Conservation (phyloP, 73 alveolate genomes). For the Blepharisma japonicum region DNA sequence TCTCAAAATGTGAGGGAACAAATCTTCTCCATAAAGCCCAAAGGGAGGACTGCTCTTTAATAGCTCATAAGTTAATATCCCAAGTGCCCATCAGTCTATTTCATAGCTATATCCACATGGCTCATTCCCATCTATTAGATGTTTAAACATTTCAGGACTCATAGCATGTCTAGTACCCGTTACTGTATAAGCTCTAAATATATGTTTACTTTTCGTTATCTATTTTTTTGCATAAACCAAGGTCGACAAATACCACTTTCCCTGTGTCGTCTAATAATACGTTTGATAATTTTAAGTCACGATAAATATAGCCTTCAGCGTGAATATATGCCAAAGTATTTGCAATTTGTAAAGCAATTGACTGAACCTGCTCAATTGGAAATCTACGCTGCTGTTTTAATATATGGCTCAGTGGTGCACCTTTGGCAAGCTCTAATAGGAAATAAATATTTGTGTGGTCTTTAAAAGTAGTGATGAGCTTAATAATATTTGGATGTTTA, state of each 20-base stretch:
- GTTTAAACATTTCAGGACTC: slow-evolving; percentile 67
- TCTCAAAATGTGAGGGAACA: not conserved
- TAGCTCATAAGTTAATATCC: slow-evolving; percentile 57
- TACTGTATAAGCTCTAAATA: slow-evolving; percentile 14
- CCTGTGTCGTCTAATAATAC: slow-evolving; percentile 9
- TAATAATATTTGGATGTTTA: slow-evolving; percentile 46
- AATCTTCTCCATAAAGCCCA: slow-evolving; percentile 24
- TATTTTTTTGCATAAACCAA: slow-evolving; percentile 21
- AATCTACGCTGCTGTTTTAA: slow-evolving; percentile 10
- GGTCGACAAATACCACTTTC: not conserved
- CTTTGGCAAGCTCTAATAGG: slow-evolving; percentile 19
- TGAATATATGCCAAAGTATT: slow-evolving; percentile 21
- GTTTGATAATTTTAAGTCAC: slow-evolving; percentile 15
- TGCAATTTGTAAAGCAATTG: slow-evolving; percentile 11
- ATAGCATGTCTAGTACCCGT: slow-evolving; percentile 66
- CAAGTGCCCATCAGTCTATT: slow-evolving; percentile 70
- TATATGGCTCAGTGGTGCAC: slow-evolving; percentile 14
- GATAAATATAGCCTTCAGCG: slow-evolving; percentile 3
- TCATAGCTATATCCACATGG: slow-evolving; percentile 50
- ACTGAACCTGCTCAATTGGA: slow-evolving; percentile 18
- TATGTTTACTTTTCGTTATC: not conserved
- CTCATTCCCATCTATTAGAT: slow-evolving; percentile 8
- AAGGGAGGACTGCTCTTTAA: slow-evolving; percentile 33
- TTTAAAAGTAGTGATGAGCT: slow-evolving; percentile 7
- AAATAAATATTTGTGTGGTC: slow-evolving; percentile 16